Base-by-base conservation (phyloP, 1,284 basidiomycete genomes). In the Cronartium quercuum region DNA sequence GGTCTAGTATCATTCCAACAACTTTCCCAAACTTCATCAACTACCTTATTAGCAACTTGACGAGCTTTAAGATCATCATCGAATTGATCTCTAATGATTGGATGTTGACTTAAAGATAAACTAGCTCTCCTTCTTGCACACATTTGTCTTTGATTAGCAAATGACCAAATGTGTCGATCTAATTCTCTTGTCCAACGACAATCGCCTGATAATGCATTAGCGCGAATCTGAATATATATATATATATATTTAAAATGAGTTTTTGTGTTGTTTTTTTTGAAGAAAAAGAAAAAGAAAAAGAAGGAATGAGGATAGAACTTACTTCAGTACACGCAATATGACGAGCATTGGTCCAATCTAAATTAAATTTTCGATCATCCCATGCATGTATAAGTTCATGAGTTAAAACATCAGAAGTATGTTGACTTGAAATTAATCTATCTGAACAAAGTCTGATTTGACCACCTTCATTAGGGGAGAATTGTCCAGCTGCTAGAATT, bases 361-460 rank as follows among this genome's bases (percentile, higher is more conserved):
- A 35, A n/a, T 60, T n/a, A 29, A 74, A 74, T 37, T 63, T 47
- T 18, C 71, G 55, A 66, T 66, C 51, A 57, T 74, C 71, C 38
- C 64, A 74, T 4, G 71, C 71, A n/a, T 74, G 71, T 18, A 74
- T 74, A n/a, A 74, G 41, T 66, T 74, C 71, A 35, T 74, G 71
- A 58, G 71, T 65, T 6, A 74, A 29, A 12, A 74, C 71, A 38
- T 74, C 71, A 40, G 64, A 62, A n/a, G 64, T 38, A 61, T 66
- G 71, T 24, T 40, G 35, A 58, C 65, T 55, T 18, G 71, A 74
- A 29, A 55, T 38, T 18, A 74, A 35, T 44, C 61, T 58, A 40
- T 74, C 57, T 35, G 71, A 62, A 37, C 71, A 74, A 42, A 74
- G 34, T 66, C 41, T 55, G 24, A 74, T 41, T 21, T 66, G 63